A percentile compares a stretch with the other conserved stretches of the same genome.
These are phyloP conservation scores for Cordyceps cateniannulata DNA, from an alignment of 2,329 filamentous ascomycete species.

Conservation along the genomic window DNA sequence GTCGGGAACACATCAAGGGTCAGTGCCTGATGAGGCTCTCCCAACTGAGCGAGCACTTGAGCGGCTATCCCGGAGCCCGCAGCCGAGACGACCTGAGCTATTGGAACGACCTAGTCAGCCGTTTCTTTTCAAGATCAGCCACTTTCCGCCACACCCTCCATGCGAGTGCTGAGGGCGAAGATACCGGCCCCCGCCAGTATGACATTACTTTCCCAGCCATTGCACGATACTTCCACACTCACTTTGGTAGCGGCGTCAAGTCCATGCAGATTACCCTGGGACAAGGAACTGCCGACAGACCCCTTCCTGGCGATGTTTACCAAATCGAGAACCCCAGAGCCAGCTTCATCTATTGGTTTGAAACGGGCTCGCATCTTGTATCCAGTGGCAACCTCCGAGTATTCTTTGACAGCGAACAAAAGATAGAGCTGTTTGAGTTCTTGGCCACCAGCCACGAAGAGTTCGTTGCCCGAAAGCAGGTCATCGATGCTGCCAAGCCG, in stretches of 20 bases:
- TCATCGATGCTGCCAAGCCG: slow-evolving; percentile 55
- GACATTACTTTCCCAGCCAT: slow-evolving; percentile 79
- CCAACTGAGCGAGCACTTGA: slow-evolving; percentile 57
- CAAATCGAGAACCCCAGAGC: slow-evolving; percentile 71
- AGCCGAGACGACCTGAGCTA: slow-evolving; percentile 63
- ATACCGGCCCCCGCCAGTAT: slow-evolving; percentile 66
- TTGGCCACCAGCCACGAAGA: slow-evolving; percentile 71
- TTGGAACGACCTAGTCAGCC: slow-evolving; percentile 73
- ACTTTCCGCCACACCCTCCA: slow-evolving; percentile 69
- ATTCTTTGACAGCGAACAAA: slow-evolving; percentile 71
- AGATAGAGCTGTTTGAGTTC: slow-evolving; percentile 82
- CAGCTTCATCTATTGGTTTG: slow-evolving; percentile 84
- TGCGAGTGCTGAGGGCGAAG: slow-evolving; percentile 45
- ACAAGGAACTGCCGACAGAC: slow-evolving; percentile 49
- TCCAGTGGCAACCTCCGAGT: slow-evolving; percentile 71
- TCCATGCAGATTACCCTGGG: slow-evolving; percentile 84
- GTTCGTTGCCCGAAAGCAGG: slow-evolving; percentile 65
- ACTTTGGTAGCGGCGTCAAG: slow-evolving; percentile 80
- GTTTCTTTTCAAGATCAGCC: slow-evolving; percentile 73
- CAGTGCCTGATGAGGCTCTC: slow-evolving; percentile 54
- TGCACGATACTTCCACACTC: slow-evolving; percentile 81
- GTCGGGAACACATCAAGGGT: slow-evolving; percentile 46
- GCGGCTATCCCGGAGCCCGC: slow-evolving; percentile 49
- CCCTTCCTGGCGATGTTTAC: slow-evolving; percentile 56
- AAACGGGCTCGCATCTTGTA: slow-evolving; percentile 73